These are phyloP conservation scores for Pisolithus orientalis DNA, from an alignment of 768 basidiomycete species.

Conservation along the genomic window DNA sequence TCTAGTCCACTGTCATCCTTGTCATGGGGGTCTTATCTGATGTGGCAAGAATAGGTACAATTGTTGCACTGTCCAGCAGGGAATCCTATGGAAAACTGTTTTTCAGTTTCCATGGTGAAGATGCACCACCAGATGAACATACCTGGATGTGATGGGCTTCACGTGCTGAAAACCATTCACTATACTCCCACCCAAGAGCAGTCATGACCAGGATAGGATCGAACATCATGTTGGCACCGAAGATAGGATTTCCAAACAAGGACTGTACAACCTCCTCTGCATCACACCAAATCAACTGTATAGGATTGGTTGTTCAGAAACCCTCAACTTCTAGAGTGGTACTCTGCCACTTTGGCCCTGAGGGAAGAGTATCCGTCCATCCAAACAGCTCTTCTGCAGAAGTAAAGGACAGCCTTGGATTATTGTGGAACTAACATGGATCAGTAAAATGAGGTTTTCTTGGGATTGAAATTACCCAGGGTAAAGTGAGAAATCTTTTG, in stretches of 20 bases:
- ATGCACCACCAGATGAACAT: not conserved
- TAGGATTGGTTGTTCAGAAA: slow-evolving; percentile 11
- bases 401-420: slow-evolving; percentile 8
- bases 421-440: not conserved
- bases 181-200: not conserved
- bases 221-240: not conserved
- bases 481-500: not conserved
- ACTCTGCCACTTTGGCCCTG: slow-evolving; percentile 16
- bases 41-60: slow-evolving; percentile 2
- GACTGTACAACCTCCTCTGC: slow-evolving; percentile 15
- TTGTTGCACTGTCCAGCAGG: not conserved
- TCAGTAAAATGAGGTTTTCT: not conserved
- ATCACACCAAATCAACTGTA: slow-evolving; percentile 21
- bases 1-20: slow-evolving; percentile 15
- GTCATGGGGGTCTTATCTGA: slow-evolving; percentile 31
- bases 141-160: not conserved
- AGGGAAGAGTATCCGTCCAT: not conserved
- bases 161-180: not conserved
- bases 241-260: slow-evolving; percentile 17
- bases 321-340: slow-evolving; percentile 1
- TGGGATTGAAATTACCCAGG: not conserved
- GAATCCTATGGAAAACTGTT: not conserved
- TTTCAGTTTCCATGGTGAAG: not conserved
- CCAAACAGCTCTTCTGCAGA: slow-evolving; percentile 15
- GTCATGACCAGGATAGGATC: not conserved